These are phyloP conservation scores for Exophiala oligosperma DNA, from an alignment of 2,329 filamentous ascomycete species.

Conservation along the genomic window DNA sequence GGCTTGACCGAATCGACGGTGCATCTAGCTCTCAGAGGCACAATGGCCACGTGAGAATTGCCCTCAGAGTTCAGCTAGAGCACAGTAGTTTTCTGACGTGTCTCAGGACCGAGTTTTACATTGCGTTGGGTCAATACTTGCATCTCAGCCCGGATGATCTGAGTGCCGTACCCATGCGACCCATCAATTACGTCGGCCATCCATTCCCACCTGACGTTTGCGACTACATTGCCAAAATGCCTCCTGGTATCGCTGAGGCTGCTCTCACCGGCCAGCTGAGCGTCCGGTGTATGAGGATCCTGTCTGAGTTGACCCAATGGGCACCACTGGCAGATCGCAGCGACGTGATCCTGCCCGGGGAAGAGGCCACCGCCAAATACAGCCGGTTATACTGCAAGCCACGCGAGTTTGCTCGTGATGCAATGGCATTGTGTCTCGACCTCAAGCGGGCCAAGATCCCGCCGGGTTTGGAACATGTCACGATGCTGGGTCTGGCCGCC, in stretches of 20 bases:
- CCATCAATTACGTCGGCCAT: conserved; percentile 15
- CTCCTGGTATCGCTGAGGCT: conserved; percentile 17
- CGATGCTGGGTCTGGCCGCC: conserved; percentile 16
- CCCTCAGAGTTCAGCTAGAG: too few species aligned
- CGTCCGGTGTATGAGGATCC: conserved; percentile 22
- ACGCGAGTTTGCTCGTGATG: conserved; percentile 17
- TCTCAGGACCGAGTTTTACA: conserved; percentile 19
- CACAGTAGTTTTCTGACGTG: neutral
- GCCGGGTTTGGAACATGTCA: conserved; percentile 17
- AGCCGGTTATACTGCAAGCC: conserved; percentile 21
- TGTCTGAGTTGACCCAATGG: conserved; percentile 14
- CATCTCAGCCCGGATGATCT: conserved; percentile 12
- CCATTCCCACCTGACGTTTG: conserved; percentile 20
- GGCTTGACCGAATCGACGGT: conserved; percentile 13
- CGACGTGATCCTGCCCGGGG: neutral
- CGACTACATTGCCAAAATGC: conserved; percentile 13
- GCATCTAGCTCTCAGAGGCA: conserved; percentile 14
- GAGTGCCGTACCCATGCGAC: conserved; percentile 9
- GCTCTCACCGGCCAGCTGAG: conserved; percentile 19
- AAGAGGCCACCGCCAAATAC: conserved; percentile 6
- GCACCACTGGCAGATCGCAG: conserved; percentile 5
- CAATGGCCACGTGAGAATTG: conserved; percentile 15
- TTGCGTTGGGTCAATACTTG: conserved; percentile 20
- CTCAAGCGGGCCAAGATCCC: conserved; percentile 12
- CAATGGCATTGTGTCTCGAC: conserved; percentile 13